Evolutionary conservation across 116 monocot species (phyloP), one percentile per base, ranked within the genome.

Genomic region (Thalassia testudinum): DNA sequence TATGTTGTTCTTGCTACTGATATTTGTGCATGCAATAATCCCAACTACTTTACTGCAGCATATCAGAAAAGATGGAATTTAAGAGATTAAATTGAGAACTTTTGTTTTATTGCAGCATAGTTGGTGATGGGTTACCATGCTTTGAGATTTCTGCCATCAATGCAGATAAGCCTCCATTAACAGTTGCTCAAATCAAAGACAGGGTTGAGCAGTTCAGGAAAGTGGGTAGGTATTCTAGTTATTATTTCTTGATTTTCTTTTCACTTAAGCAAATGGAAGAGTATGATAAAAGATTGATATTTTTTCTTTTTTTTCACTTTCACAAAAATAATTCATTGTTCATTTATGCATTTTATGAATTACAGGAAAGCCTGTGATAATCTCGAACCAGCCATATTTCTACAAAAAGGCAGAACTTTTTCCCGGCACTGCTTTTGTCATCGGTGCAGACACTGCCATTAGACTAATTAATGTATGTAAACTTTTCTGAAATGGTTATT

Each of bases 131-230:
- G n/a, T 26, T 74, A 70, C 95, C 85, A n/a, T 97, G 77, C 61
- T 97, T 97, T 65, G 89, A 97, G 65, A 88, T 97, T 34, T 79
- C 95, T 72, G 89, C 74, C 38, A 59, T 88, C 57, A 97, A 88
- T 79, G 79, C 95, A 47, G 89, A 97, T 57, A 97, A 97, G 71
- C 89, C 85, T 7, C 79, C 88, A 61, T 43, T 97, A 51, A 54
- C 74, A 50, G 50, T 81, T 27, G 59, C 67, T 67, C 78, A 97
- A 78, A 88, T 97, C 47, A 97, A 97, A 70, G 71, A 59, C 24
- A 71, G 95, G 19, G 79, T 95, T 27, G 68, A 74, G 26, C 95
- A 95, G 66, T 88, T 95, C 54, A 62, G 60, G 68, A 76, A 74
- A 63, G 63, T 69, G 71, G 93, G 93, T 95, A 43, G 62, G 66